Conservation (phyloP, 805 yeast species). For the Nakazawaea anatomiae region DNA sequence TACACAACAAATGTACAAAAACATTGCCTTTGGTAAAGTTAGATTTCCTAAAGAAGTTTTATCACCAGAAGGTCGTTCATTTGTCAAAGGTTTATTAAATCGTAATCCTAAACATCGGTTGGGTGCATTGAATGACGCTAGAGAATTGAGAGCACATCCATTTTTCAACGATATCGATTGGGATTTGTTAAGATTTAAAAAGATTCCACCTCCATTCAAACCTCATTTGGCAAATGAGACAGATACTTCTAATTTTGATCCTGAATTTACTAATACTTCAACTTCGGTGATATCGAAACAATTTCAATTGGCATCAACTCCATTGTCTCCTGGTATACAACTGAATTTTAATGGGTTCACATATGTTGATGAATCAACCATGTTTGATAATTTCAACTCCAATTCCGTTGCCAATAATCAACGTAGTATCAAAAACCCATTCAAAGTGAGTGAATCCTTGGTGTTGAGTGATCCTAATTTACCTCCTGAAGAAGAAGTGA, state of each 20-base stretch:
- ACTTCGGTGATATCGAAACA: conserved; percentile 75
- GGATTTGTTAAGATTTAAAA: conserved; percentile 70
- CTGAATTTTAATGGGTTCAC: conserved; percentile 97
- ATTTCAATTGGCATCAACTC: conserved; percentile 63
- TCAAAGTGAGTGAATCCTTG: conserved; percentile 55
- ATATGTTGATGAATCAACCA: conserved; percentile 87
- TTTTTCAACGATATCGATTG: conserved; percentile 91
- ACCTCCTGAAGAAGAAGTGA: conserved; percentile 81
- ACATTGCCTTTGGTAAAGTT: conserved; percentile 97
- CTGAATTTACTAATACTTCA: conserved; percentile 91
- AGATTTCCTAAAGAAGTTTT: conserved; percentile 94
- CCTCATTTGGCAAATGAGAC: conserved; percentile 89
- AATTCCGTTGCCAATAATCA: conserved; percentile 20
- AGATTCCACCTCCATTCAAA: conserved; percentile 93
- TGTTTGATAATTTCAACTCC: conserved; percentile 71
- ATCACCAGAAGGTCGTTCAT: conserved; percentile 88
- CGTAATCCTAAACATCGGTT: conserved; percentile 94
- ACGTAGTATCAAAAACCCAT: conserved; percentile 30
- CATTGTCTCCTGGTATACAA: conserved; percentile 90
- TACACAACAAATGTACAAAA: conserved; percentile 98
- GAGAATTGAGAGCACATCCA: conserved; percentile 87
- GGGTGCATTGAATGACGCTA: conserved; percentile 88
- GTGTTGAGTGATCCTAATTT: conserved; percentile 75
- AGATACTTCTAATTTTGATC: conserved; percentile 95
- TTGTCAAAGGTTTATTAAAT: conserved; percentile 91